phyloP scores from a whole-genome alignment of 2,329 filamentous ascomycete genomes.

The Clonostachys rhizophaga region DNA sequence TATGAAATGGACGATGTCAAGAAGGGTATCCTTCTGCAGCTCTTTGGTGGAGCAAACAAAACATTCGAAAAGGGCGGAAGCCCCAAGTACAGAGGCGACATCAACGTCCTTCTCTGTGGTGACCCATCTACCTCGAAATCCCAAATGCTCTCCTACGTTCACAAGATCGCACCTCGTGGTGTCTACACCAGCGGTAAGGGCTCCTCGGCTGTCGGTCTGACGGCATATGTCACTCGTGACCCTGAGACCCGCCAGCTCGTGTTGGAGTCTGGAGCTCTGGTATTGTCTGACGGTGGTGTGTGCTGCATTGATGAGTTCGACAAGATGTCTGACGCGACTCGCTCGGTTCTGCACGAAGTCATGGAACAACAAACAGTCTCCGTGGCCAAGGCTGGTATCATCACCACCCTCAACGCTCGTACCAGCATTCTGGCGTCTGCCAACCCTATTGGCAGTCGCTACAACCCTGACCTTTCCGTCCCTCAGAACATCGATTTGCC shows the following conservation, averaged over 20 bases:
- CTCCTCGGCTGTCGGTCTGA: slow-evolving; percentile 76
- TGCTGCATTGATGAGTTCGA: slow-evolving; percentile 85
- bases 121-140: slow-evolving; percentile 97
- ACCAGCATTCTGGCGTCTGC: slow-evolving; percentile 95
- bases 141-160: slow-evolving; percentile 88
- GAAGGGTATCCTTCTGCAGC: slow-evolving; percentile 93
- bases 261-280: slow-evolving; percentile 73
- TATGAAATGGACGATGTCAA: slow-evolving; percentile 99
- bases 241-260: slow-evolving; percentile 77
- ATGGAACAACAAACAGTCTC: slow-evolving; percentile 88
- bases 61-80: slow-evolving; percentile 94
- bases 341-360: slow-evolving; percentile 80
- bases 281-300: slow-evolving; percentile 76
- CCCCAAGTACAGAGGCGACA: slow-evolving; percentile 93
- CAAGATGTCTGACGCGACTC: slow-evolving; percentile 77
- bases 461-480: slow-evolving; percentile 92
- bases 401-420: slow-evolving; percentile 91
- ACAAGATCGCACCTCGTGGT: slow-evolving; percentile 91
- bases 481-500: slow-evolving; percentile 98
- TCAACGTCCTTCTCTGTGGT: slow-evolving; percentile 94
- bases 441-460: slow-evolving; percentile 96
- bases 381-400: slow-evolving; percentile 88
- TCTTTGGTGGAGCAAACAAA: slow-evolving; percentile 98
- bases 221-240: slow-evolving; percentile 76
- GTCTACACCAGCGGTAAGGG: slow-evolving; percentile 81